These are phyloP conservation scores for Glaciozyma martinii DNA, from an alignment of 768 basidiomycete species.

Conservation along the genomic window DNA sequence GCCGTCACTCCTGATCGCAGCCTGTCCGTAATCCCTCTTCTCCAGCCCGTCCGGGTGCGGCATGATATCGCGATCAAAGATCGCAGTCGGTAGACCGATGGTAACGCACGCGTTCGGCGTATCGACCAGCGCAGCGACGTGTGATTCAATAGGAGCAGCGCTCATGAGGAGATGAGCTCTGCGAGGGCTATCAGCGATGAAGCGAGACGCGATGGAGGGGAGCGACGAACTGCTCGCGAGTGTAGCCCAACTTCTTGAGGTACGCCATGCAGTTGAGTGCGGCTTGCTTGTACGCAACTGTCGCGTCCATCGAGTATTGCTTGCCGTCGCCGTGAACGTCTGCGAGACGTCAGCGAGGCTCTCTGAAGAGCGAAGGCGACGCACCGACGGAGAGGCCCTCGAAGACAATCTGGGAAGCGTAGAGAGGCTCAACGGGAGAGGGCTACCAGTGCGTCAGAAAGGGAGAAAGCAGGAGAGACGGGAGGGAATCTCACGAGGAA, in stretches of 20 bases:
- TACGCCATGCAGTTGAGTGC: constrained; percentile 60
- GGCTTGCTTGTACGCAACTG: constrained; percentile 65
- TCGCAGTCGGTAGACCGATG: constrained; percentile 62
- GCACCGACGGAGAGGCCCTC: constrained; percentile 59
- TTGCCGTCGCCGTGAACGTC: constrained; percentile 51
- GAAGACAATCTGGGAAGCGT: constrained; percentile 66
- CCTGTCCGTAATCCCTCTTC: constrained; percentile 56
- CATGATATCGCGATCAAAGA: constrained; percentile 65
- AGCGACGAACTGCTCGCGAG: constrained; percentile 53
- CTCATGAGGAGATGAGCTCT: constrained; percentile 57
- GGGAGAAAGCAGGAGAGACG: too few species aligned
- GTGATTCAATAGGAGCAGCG: constrained; percentile 61
- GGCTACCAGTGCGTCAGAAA: constrained; percentile 52
- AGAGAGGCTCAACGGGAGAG: constrained; percentile 64
- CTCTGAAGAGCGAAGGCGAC: not conserved
- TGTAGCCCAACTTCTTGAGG: constrained; percentile 59
- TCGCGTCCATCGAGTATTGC: constrained; percentile 72
- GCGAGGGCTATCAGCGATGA: not conserved
- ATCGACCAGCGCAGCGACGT: constrained; percentile 62
- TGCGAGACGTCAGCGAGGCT: not conserved
- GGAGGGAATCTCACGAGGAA: constrained; percentile 51
- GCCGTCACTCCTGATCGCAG: constrained; percentile 58
- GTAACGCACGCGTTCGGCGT: constrained; percentile 55
- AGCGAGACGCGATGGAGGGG: not conserved
- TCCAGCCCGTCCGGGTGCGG: constrained; percentile 54